Evolutionary conservation across 2,329 filamentous ascomycete species (phyloP), one percentile per base, ranked within the genome.

Genomic region (Shiraia sp.): DNA sequence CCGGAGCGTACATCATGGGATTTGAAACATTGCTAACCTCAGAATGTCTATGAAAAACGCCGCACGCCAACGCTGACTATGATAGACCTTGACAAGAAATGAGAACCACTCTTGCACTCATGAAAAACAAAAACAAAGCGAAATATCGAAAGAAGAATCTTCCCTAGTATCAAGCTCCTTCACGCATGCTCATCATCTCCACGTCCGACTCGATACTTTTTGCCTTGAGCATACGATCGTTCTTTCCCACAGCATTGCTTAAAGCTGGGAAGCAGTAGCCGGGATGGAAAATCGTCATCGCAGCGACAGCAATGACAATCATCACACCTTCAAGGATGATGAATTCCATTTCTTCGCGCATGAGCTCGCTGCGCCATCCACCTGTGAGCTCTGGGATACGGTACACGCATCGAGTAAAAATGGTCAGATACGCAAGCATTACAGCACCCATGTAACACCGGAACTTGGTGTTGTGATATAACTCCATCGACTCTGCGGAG

Each of bases 251-350:
- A 0, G 53, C 56, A 19, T 57, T 53, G 4, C 44, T 57, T 4
- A 69, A 53, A 3, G 57, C 65, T 8, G 65, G 65, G 57, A 69
- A 69, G 54, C 59, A 68, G 46, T 56, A 63, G 10, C 65, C 66
- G 1, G 78, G 78, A 51, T 80, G 77, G 34, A 76, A 70, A 1
- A 68, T 47, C 1, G 75, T 80, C 44, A 80, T 58, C 1, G 56
- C 61, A 3, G 73, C 41, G n/a, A 69, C 66, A 2, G 77, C 72
- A 10, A 79, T 56, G 3, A 66, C 65, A 36, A 81, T 75, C 75
- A 80, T 79, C 3, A 72, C 71, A n/a, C 78, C 77, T 48, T 80
- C 78, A 3, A 80, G 59, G 5, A 73, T 60, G 53, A 80, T 75
- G 53, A 79, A 78, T 13, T 72, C 66, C 2, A 60, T 42, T 57